Base-by-base conservation (phyloP, 768 basidiomycete genomes). In the Terana coerulea region DNA sequence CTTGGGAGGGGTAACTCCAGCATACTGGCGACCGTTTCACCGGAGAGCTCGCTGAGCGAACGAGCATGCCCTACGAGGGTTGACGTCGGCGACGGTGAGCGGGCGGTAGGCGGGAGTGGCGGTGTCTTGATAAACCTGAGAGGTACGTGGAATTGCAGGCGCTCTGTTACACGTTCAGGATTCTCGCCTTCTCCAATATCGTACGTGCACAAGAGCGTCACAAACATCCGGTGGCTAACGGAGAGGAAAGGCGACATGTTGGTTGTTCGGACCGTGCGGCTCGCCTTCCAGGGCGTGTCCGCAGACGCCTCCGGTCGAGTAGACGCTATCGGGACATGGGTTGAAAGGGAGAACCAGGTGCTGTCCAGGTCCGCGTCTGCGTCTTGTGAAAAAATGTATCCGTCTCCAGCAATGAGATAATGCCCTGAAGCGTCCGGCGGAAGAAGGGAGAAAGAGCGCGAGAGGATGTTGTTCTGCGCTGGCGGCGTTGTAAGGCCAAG, bases 261-360 rank as follows among this genome's bases (percentile, higher is more conserved):
- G 8, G 77, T 75, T 1, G 81, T 72, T 5, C 79, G 74, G 17
- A 83, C 60, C 22, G 59, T 60, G 14, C 66, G 58, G 24, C 62
- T 39, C 6, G 73, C 71, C 28, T 67, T 67, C 74, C 78, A 79
- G 29, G n/a, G n/a, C n/a, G n/a, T n/a, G n/a, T 46, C 31, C 31
- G 17, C 11, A 22, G 45, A 31, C 17, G 6, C 3, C n/a, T 71
- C 57, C 34, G 55, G 45, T 51, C 61, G 61, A 33, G 63, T 55
- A 2, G 64, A 65, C 15, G 68, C 58, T 55, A 85, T 72, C 0
- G 81, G 81, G n/a, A 87, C 64, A 19, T 66, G 63, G 17, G 76
- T 72, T 39, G 83, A 76, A 61, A 88, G 67, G 6, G 78, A 79
- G 62, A 80, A 78, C 84, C 85, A 88, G 10, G 72, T 72, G 47